A percentile compares a stretch with the other conserved stretches of the same genome.
These are phyloP conservation scores for Penicillium fimorum DNA, from an alignment of 495 filamentous ascomycete genomes.

Conservation along the genomic window DNA sequence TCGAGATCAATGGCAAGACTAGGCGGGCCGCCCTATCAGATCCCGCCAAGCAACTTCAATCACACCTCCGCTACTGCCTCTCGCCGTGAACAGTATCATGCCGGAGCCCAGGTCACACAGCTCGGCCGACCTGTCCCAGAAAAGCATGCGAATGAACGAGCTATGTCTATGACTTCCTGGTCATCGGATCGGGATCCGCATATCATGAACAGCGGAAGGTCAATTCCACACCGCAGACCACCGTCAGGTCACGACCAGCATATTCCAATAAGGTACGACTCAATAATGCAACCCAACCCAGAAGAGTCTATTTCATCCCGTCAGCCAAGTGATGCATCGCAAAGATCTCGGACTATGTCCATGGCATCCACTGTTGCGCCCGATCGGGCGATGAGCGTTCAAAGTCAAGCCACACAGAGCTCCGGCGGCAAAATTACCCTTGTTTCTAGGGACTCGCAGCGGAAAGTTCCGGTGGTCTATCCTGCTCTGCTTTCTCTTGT, in stretches of 20 bases:
- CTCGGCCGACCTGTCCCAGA: constrained; percentile 90
- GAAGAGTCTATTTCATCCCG: constrained; percentile 32
- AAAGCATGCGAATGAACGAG: constrained; percentile 76
- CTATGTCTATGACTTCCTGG: constrained; percentile 94
- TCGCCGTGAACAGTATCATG: constrained; percentile 70
- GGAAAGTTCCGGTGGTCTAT: constrained; percentile 78
- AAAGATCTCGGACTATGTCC: constrained; percentile 67
- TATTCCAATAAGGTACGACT: constrained; percentile 18
- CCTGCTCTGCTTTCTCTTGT: constrained; percentile 89
- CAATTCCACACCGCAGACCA: constrained; percentile 69
- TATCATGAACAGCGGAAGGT: constrained; percentile 78
- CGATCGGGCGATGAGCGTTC: constrained; percentile 49
- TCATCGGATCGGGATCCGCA: constrained; percentile 76
- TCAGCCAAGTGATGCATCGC: constrained; percentile 46
- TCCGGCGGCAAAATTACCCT: constrained; percentile 39
- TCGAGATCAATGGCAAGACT: constrained; percentile 87
- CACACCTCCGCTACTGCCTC: constrained; percentile 69
- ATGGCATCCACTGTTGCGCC: constrained; percentile 79
- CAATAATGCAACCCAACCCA: constrained; percentile 23
- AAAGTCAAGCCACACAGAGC: constrained; percentile 37
- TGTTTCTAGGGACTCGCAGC: constrained; percentile 46
- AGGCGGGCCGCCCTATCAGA: constrained; percentile 62
- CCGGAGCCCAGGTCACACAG: constrained; percentile 69
- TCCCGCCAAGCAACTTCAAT: constrained; percentile 63
- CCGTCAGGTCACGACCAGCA: constrained; percentile 51